Conservation (phyloP, 2,329 filamentous ascomycete genomes). For the Helotiales sp. region DNA sequence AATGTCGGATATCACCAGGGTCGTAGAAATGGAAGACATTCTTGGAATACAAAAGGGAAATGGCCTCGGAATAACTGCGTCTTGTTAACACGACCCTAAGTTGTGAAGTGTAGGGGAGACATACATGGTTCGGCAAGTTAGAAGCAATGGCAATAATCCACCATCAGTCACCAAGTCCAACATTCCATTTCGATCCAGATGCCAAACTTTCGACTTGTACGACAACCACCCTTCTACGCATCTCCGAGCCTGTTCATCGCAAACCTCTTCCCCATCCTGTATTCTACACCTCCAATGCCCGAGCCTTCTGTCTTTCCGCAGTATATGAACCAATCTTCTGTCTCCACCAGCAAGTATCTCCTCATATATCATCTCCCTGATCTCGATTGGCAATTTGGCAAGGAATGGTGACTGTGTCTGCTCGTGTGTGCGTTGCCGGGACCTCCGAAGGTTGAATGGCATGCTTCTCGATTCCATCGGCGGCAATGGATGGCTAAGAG, state of each 20-base stretch:
- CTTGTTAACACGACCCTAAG: not conserved
- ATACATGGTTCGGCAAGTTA: conserved; percentile 27
- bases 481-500: conserved; percentile 29
- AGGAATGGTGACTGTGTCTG: conserved; percentile 22
- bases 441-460: conserved; percentile 23
- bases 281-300: conserved; percentile 32
- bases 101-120: not conserved
- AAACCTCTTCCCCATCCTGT: conserved; percentile 24
- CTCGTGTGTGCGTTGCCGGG: conserved; percentile 23
- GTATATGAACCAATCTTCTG: conserved; percentile 24
- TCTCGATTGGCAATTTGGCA: conserved; percentile 27
- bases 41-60: conserved; percentile 30
- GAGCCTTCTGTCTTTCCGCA: conserved; percentile 26
- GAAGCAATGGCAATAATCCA: conserved; percentile 29
- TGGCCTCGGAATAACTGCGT: conserved; percentile 33
- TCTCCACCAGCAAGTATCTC: conserved; percentile 28
- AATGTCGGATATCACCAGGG: conserved; percentile 30
- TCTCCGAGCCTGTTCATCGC: conserved; percentile 21
- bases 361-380: conserved; percentile 32
- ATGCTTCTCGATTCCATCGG: conserved; percentile 20
- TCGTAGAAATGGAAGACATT: conserved; percentile 35
- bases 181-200: conserved; percentile 18
- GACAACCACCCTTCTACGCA: conserved; percentile 28
- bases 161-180: conserved; percentile 29
- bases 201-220: conserved; percentile 23